Base-by-base conservation (phyloP, 495 filamentous ascomycete genomes). In the Pyronema domesticum region DNA sequence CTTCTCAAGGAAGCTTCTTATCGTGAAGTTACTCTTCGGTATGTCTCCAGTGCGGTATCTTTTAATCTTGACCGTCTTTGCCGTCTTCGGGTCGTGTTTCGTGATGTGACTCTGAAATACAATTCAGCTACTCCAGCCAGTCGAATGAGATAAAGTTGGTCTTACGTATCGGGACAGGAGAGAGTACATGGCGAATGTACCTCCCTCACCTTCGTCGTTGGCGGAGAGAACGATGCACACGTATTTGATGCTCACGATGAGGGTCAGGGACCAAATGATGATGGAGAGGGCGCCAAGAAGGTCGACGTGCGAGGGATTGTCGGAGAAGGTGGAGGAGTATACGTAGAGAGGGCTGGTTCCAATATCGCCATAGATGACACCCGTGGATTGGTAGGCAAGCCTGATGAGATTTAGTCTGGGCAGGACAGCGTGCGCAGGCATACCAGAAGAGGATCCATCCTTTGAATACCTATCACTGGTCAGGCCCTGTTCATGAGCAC, bases 311-410 rank as follows among this genome's bases (percentile, higher is more conserved):
- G 68, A 71, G 3, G 82, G 82, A 6, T 70, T 64, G 0, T 65
- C 67, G 43, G 70, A 68, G 61, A 85, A 85, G 0, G 81, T 85
- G 11, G 81, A 83, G 15, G 80, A 84, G 58, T 65, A 85, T 51
- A 83, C 81, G 56, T 85, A 85, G 30, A 85, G 74, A 8, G 82
- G 82, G 54, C 76, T 81, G 10, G 82, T 85, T 37, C 82, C 82
- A 57, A 85, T 86, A 56, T 86, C 82, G 7, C 82, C 82, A 61
- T 85, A 86, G 40, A 86, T 85, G 47, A 80, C 79, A 39, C 82
- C 82, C 42, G 78, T 74, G 0, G 76, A 80, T 63, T 84, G 80
- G 61, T 85, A 85, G 6, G 81, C 73, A 35, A 85, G 71, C 68
- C 70, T 68, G 23, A 30, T 30, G 1, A 2, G 5, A 30, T 30